Percentiles rank a stretch among this genome's conserved stretches.
Conservation (phyloP, 1,284 basidiomycete species). For the Ganoderma multipileum region DNA sequence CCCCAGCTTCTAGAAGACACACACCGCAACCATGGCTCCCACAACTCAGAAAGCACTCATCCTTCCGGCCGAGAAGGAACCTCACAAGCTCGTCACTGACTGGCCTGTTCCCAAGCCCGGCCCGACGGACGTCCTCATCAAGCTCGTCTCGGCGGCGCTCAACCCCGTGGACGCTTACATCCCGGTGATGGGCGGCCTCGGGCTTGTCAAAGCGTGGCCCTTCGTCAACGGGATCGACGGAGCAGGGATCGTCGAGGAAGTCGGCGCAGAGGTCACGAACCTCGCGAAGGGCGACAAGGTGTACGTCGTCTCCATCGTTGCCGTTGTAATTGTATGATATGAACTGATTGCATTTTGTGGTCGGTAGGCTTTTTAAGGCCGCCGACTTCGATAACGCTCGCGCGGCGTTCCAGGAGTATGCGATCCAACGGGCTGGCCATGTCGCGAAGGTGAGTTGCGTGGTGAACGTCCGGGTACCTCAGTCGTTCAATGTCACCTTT, state of each 20-base stretch:
- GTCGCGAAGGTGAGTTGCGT: constrained; percentile 31
- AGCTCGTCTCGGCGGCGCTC: background rate
- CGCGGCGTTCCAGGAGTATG: constrained; percentile 42
- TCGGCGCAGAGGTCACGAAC: constrained; percentile 48
- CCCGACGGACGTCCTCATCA: background rate
- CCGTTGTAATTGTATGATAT: no score
- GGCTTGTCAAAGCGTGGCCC: background rate
- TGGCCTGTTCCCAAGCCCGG: background rate
- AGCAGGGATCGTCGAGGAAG: constrained; percentile 50
- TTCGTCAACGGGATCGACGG: constrained; percentile 51
- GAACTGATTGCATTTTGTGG: no score
- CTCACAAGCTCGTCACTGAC: background rate
- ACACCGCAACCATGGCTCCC: background rate
- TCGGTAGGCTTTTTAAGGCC: background rate
- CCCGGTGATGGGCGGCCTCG: background rate
- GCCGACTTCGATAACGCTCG: constrained; percentile 13
- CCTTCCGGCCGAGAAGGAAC: background rate
- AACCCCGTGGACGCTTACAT: background rate
- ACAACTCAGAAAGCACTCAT: constrained; percentile 4
- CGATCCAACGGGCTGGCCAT: constrained; percentile 34
- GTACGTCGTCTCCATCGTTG: constrained; percentile 31
- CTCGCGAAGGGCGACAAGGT: constrained; percentile 54
- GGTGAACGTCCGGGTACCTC: background rate
- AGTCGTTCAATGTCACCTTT: background rate
- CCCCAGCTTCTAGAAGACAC: background rate